Base-by-base conservation (phyloP, 2,329 filamentous ascomycete genomes). In the Cladosporium oxysporum region DNA sequence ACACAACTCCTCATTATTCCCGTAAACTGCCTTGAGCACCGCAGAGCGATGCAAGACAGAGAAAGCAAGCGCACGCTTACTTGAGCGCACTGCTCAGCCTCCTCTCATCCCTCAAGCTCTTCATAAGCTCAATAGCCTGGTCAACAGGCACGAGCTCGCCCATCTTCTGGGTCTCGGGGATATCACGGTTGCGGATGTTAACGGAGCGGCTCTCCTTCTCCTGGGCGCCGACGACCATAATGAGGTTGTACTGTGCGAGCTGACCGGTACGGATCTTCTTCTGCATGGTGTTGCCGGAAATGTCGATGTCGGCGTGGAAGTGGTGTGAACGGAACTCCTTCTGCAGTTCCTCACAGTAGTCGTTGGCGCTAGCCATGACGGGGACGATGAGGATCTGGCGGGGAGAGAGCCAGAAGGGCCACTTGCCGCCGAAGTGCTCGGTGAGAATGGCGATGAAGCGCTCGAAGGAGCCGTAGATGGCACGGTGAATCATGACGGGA, bases 361-460 rank as follows among this genome's bases (percentile, higher is more conserved):
- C 88, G 73, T 88, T 85, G 72, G 85, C 89, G 55, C 86, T 84
- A 60, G 89, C 88, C 79, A 91, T 91, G 67, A 92, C 90, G 10
- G 91, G 91, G 68, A 93, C 88, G 69, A 95, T 86, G 71, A 91
- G 83, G 69, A 95, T 87, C 79, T 95, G 91, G 61, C 91, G 86
- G n/a, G 91, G 91, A 71, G 88, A 91, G 68, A 95, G 82, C 91
- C 91, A 95, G 84, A 94, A 92, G 1, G 91, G 91, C 91, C 91
- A 95, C 81, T 93, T 93, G 72, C 91, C 91, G 64, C 85, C 91
- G 76, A 92, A 94, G 79, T 94, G 91, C 83, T 95, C 91, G 55
- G 87, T 91, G 67, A 94, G 83, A 70, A 94, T 92, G 70, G 87
- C 91, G 74, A 91, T 86, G 75, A 88, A 87, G 65, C 85, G 84